Conservation (phyloP, 2,329 filamentous ascomycete species). For the Sphaerulina musiva region DNA sequence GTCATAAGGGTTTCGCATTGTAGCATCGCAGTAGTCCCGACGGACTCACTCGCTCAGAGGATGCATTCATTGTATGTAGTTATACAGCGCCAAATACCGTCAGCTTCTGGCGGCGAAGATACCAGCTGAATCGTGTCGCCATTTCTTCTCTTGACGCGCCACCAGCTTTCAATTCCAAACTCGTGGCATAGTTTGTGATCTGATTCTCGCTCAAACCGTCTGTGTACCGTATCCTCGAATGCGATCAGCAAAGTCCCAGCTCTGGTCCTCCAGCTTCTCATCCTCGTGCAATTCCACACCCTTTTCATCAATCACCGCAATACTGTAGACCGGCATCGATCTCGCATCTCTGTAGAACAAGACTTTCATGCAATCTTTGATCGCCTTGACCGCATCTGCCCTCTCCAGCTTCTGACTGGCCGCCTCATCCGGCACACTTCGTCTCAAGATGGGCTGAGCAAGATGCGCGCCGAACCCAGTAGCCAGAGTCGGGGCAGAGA, state of each 20-base stretch:
- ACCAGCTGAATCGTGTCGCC: neutral
- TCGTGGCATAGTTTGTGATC: neutral
- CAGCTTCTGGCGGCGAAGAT: neutral
- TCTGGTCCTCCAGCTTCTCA: constrained; percentile 88
- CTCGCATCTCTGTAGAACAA: constrained; percentile 94
- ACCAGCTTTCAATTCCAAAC: neutral
- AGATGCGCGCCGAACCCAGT: constrained; percentile 92
- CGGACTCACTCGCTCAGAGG: neutral
- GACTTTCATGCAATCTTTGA: constrained; percentile 97
- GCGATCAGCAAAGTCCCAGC: constrained; percentile 94
- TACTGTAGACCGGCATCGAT: constrained; percentile 83
- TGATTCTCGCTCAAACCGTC: constrained; percentile 28
- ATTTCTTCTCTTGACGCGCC: neutral
- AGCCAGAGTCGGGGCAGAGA: constrained; percentile 77
- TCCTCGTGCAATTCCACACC: constrained; percentile 75
- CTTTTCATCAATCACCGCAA: constrained; percentile 78
- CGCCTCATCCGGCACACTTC: constrained; percentile 75
- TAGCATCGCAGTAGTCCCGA: neutral
- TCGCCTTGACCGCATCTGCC: constrained; percentile 70
- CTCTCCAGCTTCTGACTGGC: constrained; percentile 62
- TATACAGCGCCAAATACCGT: constrained; percentile 4
- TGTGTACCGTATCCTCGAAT: constrained; percentile 95
- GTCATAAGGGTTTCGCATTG: neutral
- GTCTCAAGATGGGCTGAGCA: constrained; percentile 84
- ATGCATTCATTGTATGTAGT: constrained; percentile 1